Conservation (phyloP, 306 rosid genomes). For the Macrotyloma uniflorum region DNA sequence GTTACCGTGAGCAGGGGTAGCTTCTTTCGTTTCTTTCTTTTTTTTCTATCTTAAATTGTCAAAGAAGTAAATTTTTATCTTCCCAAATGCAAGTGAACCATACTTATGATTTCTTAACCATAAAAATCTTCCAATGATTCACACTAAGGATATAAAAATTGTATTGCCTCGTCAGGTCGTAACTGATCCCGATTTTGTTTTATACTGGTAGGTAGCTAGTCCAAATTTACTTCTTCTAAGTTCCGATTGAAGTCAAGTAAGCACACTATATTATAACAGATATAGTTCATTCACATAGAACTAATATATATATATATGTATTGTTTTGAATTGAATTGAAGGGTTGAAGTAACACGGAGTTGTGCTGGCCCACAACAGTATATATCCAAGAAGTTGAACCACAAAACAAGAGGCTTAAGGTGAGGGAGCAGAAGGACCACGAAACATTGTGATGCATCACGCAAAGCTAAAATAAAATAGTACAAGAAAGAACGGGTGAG, state of each 20-base stretch:
- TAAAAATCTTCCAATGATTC: not conserved
- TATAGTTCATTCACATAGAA: constrained; percentile 5
- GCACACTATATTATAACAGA: not conserved
- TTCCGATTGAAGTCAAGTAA: constrained; percentile 8
- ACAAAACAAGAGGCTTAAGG: not conserved
- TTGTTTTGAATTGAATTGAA: not conserved
- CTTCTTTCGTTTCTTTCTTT: not conserved
- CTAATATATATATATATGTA: not conserved
- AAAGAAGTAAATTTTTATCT: not conserved
- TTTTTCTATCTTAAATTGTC: not conserved
- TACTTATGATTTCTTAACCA: not conserved
- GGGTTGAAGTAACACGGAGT: constrained; percentile 2
- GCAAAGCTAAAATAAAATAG: constrained; percentile 15
- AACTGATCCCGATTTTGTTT: not conserved
- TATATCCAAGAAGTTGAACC: constrained; percentile 3
- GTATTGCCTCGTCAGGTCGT: not conserved
- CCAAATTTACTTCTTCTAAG: constrained; percentile 26
- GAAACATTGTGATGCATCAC: constrained; percentile 20
- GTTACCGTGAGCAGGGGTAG: not conserved
- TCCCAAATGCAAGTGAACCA: constrained; percentile 27
- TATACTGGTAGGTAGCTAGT: constrained; percentile 23
- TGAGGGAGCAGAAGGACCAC: constrained; percentile 8
- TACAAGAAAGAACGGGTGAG: constrained; percentile 24
- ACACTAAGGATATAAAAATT: not conserved
- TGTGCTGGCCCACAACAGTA: not conserved